Percentiles rank a stretch among this genome's conserved stretches.
Conservation (phyloP, 192 early-diverging fungal species). For the Backusella sp. region DNA sequence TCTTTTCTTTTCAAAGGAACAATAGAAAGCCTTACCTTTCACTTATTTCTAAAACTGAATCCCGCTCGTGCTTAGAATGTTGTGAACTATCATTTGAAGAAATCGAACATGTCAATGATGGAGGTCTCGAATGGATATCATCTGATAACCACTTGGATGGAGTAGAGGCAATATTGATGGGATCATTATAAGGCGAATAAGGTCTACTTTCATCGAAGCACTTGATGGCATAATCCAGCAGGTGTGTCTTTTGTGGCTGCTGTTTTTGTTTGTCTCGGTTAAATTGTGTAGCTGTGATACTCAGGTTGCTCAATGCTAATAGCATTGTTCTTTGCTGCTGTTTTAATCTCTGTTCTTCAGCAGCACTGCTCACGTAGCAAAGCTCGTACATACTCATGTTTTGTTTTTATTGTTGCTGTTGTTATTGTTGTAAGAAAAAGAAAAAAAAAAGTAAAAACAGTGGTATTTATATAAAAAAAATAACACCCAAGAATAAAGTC, state of each 20-base stretch:
- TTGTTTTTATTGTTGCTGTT: background rate
- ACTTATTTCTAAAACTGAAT: background rate
- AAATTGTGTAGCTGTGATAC: background rate
- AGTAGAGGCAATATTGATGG: background rate
- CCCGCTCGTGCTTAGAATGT: background rate
- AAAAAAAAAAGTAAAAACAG: background rate
- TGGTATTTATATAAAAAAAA: background rate
- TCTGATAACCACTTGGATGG: background rate
- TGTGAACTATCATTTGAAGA: conserved; percentile 7
- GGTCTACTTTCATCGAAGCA: conserved; percentile 7
- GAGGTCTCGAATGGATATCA: background rate
- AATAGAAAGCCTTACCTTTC: background rate
- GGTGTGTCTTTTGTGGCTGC: background rate
- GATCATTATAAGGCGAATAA: background rate
- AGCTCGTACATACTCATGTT: conserved; percentile 4
- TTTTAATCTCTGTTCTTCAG: background rate
- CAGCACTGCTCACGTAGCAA: background rate
- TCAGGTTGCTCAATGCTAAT: background rate
- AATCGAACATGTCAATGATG: background rate
- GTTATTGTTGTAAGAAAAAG: background rate
- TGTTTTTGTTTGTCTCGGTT: background rate
- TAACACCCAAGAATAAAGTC: background rate
- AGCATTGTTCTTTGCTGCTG: background rate
- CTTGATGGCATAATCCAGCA: background rate
- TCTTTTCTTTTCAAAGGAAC: background rate